Base-by-base conservation (phyloP, 495 filamentous ascomycete genomes). In the Penicillium antarcticum region DNA sequence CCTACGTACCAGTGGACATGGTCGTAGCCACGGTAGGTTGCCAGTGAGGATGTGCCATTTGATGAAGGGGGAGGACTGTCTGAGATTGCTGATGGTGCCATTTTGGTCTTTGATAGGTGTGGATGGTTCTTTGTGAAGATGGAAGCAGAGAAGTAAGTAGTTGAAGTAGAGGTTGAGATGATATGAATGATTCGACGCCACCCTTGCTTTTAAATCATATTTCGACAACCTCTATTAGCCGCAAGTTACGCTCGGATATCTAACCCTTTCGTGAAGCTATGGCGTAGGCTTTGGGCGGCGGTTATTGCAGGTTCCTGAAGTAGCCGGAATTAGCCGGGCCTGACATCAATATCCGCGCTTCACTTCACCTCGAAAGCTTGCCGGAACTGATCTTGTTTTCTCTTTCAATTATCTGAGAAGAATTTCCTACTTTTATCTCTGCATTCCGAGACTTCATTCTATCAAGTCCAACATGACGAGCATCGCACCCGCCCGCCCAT, bases 1-100 rank as follows among this genome's bases (percentile, higher is more conserved):
- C 90, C 90, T 5, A 97, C 92, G 67, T 88, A 96, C 91, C 91
- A 96, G 60, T 87, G 86, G 40, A 95, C 77, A 63, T 95, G 87
- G 72, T 94, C 87, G 61, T 95, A 96, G 65, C 89, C 90, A 19
- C 80, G 79, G 71, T 91, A 94, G 62, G 79, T 80, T 48, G 80
- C 60, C 16, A 74, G 45, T 14, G 56, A 60, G 32, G 58, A 57
- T 18, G 59, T 36, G 11, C 42, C 51, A 12, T 57, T 63, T 18
- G 35, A 31, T 7, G 57, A 55, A 45, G 73, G 67, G 42, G 71
- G 59, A 45, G 80, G 73, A 36, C 72, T 75, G 46, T 76, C 75
- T 19, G 83, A 80, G 63, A 87, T 80, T 29, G 86, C 87, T 52
- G 83, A 84, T 48, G 87, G 88, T 8, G 88, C 84, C 88, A 91